Conservation (phyloP, 2,329 filamentous ascomycete genomes). For the Cytospora piceae region DNA sequence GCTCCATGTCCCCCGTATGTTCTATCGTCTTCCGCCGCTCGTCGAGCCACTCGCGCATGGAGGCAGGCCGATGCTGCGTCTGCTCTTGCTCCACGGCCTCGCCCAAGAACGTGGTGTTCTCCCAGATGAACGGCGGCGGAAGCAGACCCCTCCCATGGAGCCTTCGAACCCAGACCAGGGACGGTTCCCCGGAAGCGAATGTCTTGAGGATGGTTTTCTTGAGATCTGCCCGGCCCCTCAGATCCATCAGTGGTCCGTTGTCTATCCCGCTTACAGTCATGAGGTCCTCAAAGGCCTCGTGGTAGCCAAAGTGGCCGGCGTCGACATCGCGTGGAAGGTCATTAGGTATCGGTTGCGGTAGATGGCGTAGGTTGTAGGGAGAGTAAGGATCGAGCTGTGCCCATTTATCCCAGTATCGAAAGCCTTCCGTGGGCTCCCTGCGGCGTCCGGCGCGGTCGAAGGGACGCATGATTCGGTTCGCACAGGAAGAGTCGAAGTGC, state of each 20-base stretch:
- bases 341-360: constrained; percentile 52
- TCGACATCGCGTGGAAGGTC: constrained; percentile 46
- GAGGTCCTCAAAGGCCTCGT: constrained; percentile 63
- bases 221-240: constrained; percentile 33
- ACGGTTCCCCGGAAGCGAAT: constrained; percentile 23
- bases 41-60: constrained; percentile 9
- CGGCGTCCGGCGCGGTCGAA: constrained; percentile 11
- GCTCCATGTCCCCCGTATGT: background rate
- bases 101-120: background rate
- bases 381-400: constrained; percentile 48
- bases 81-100: background rate
- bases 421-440: constrained; percentile 5
- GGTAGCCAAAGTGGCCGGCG: constrained; percentile 51
- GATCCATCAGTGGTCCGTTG: constrained; percentile 47
- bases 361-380: constrained; percentile 48
- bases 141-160: constrained; percentile 27
- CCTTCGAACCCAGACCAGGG: constrained; percentile 25
- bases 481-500: background rate
- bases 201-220: constrained; percentile 13
- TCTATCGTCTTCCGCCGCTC: background rate
- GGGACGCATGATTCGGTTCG: background rate
- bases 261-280: constrained; percentile 47
- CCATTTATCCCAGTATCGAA: constrained; percentile 42
- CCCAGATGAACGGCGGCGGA: constrained; percentile 8
- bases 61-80: background rate